Base-by-base conservation (phyloP, 164 flowering plant genomes). In the Umbilicus rupestris region DNA sequence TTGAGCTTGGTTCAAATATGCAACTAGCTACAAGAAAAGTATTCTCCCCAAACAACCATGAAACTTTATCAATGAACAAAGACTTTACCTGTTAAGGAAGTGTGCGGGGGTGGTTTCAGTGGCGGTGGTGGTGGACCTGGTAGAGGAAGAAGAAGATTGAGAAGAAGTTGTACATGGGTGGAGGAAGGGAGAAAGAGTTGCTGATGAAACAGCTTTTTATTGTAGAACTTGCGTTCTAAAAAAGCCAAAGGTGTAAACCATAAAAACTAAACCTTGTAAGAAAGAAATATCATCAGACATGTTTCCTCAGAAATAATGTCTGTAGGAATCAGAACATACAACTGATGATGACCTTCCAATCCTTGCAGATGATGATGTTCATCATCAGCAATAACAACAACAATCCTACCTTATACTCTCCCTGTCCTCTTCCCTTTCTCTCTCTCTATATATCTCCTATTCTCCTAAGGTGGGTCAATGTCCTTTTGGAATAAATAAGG, bases 391-490 rank as follows among this genome's bases (percentile, higher is more conserved):
- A 55, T 28, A 55, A 52, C 58, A 49, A 55, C 60, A 55, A 15
- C 33, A 55, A 28, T 55, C 33, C n/a, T 55, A 55, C 60, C 60
- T 55, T 28, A 55, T 55, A 55, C 33, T 55, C 60, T 55, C 33
- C 66, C 62, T 63, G 62, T 30, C 58, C 46, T 68, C 64, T 62
- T 65, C 62, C 19, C 37, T 63, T 55, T 62, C 68, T 66, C 69
- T 73, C 55, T 60, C 26, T 68, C 39, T 57, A 12, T 46, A 67
- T 70, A 65, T 71, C 63, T 66, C 65, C 52, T 39, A 35, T 39
- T 59, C 9, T 7, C 11, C 17, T 39, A 65, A 64, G 70, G 74
- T 75, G 76, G 83, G 81, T 78, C 83, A 80, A 72, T 82, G 76
- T 78, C 57, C 52, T 69, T 62, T 58, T 39, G 47, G 20, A 24